Evolutionary conservation across 208 protist species (phyloP).

Genomic region (Wallacemonas rigidus): DNA sequence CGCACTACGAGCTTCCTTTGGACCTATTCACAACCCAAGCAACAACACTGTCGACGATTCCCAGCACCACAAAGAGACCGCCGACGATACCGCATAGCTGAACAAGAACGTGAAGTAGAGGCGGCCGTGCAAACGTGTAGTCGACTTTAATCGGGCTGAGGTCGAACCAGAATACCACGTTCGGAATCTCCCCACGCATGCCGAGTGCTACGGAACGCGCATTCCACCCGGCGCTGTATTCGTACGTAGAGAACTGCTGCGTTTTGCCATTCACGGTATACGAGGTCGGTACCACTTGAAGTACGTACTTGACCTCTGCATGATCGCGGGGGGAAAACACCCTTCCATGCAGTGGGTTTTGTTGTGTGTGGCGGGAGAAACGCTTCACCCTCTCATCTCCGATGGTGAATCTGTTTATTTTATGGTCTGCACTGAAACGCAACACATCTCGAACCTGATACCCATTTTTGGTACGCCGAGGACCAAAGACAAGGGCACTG

Average conservation of each 20-base stretch:
- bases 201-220: constrained; percentile 31
- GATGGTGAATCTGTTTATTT: constrained; percentile 71
- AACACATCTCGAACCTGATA: constrained; percentile 56
- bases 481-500: constrained; percentile 78
- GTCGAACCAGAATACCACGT: constrained; percentile 60
- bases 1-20: background rate
- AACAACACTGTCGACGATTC: constrained; percentile 67
- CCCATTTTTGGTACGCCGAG: constrained; percentile 26
- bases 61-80: constrained; percentile 83
- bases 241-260: constrained; percentile 41
- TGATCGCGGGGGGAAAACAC: constrained; percentile 22
- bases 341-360: constrained; percentile 49
- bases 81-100: constrained; percentile 87
- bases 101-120: constrained; percentile 74
- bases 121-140: constrained; percentile 67
- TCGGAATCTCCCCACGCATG: constrained; percentile 40
- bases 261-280: constrained; percentile 34
- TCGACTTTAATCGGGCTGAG: constrained; percentile 72
- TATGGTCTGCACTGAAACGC: constrained; percentile 57
- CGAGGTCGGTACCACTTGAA: constrained; percentile 74
- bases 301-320: constrained; percentile 54
- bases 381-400: constrained; percentile 57
- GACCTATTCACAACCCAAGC: constrained; percentile 18
- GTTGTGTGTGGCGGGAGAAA: constrained; percentile 54
- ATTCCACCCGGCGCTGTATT: constrained; percentile 68